These are phyloP conservation scores for Candolleomyces efflorescens DNA, from an alignment of 768 basidiomycete species.

Conservation along the genomic window DNA sequence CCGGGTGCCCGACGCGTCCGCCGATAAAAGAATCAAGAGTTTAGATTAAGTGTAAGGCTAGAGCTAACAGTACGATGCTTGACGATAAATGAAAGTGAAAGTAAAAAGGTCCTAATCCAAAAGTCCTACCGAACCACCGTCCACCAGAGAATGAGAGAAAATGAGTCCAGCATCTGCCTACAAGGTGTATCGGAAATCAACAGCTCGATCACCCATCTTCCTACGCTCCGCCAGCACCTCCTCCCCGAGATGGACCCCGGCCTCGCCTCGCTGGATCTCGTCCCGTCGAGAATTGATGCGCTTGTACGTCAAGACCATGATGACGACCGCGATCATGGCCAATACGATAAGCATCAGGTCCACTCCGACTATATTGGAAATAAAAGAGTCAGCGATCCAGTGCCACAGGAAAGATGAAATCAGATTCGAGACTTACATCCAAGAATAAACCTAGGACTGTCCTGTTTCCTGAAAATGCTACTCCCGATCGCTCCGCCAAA, in stretches of 20 bases:
- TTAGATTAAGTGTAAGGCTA: no score
- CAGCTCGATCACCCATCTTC: constrained; percentile 55
- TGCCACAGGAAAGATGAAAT: neutral
- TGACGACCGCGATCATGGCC: constrained; percentile 49
- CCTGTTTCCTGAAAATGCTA: constrained; percentile 56
- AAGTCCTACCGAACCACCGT: no score
- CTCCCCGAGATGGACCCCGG: constrained; percentile 25
- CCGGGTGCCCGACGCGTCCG: neutral
- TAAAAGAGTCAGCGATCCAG: neutral
- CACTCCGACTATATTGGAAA: constrained; percentile 41
- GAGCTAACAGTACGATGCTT: no score
- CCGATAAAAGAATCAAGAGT: no score
- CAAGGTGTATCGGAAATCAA: constrained; percentile 55
- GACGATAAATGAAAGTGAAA: no score
- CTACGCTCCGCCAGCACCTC: constrained; percentile 33
- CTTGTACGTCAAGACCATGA: constrained; percentile 45
- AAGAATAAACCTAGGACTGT: constrained; percentile 55
- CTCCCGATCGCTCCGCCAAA: constrained; percentile 60
- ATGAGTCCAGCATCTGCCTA: constrained; percentile 3
- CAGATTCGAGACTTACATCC: constrained; percentile 57
- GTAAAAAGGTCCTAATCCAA: no score
- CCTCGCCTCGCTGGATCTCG: constrained; percentile 19
- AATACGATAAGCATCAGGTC: constrained; percentile 70
- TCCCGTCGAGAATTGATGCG: constrained; percentile 57
- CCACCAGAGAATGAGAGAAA: no score